Base-by-base conservation (phyloP, 139 green algal species). In the Eudorina sp. region DNA sequence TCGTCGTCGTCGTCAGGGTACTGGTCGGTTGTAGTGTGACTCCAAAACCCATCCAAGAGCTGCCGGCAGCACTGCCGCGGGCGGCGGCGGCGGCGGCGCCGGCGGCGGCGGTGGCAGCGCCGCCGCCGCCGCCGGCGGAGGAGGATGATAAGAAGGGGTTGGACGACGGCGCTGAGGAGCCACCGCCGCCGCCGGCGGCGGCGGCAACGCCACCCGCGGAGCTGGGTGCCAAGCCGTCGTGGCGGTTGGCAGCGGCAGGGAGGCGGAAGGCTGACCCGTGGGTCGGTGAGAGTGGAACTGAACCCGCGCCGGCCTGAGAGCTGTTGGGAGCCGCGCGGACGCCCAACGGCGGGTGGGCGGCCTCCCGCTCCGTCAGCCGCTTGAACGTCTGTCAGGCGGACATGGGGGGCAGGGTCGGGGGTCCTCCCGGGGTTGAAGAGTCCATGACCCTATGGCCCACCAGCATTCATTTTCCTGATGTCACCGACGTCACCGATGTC, bases 321-420 rank as follows among this genome's bases (percentile, higher is more conserved):
- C 46, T 46, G 8, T 45, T 31, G 66, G 31, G 13, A n/a, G 41
- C 41, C 3, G 41, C 41, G 19, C 41, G 25, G n/a, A 23, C 45
- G 14, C 34, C n/a, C n/a, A n/a, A n/a, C 16, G 2, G 9, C 14
- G 8, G 4, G 23, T 69, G 75, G 0, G 43, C 36, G 19, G 55
- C 55, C 27, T 58, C 78, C 40, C 90, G 86, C 78, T 93, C 92
- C 25, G 92, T 86, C 36, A 95, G 92, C 2, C 90, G 83, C 79
- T 91, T 91, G 84, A 95, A 95, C 13, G 92, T 95, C 53, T 92
- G 86, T n/a, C n/a, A n/a, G n/a, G n/a, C n/a, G n/a, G n/a, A n/a
- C n/a, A n/a, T n/a, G n/a, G n/a, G n/a, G n/a, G n/a, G n/a, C n/a
- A n/a, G n/a, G n/a, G n/a, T n/a, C n/a, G n/a, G n/a, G n/a, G n/a